Base-by-base conservation (phyloP, 441 rosid genomes). In the Manihot esculenta region DNA sequence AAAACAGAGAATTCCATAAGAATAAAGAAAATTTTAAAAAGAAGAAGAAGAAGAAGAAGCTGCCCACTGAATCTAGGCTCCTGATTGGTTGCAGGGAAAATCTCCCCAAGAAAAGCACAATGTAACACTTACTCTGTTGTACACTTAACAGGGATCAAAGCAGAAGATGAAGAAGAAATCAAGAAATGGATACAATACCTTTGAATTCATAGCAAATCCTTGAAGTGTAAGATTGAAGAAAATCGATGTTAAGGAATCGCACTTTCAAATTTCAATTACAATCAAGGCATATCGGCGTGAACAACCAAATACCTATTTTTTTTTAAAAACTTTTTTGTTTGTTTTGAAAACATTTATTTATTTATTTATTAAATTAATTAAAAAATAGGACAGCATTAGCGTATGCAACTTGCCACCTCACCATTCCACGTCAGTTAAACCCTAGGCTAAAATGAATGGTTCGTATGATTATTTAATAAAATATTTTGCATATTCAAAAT, bases 331-430 rank as follows among this genome's bases (percentile, higher is more conserved):
- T n/a, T n/a, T n/a, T 35, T 7, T 35, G 3, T 35, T 35, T 2
- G 4, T 35, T 6, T 35, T 35, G 5, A 6, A 35, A 35, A 4
- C 3, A 35, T 35, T 35, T 35, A 35, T 35, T 35, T 35, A 35
- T 35, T 35, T 35, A 35, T 2, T 2, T 1, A 30, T 35, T 35
- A 35, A 35, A n/a, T n/a, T n/a, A n/a, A n/a, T n/a, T n/a, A n/a
- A n/a, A n/a, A n/a, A n/a, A n/a, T n/a, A n/a, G n/a, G n/a, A n/a
- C n/a, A n/a, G n/a, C 7, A 4, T 59, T 59, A 30, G 20, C 42
- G 20, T 30, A 66, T 47, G 47, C 47, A 50, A 53, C 10, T 13
- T 66, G 58, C 69, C 23, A 50, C 69, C 11, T 66, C 69, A 66
- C 27, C 30, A 21, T 50, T 50, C 17, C 14, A 30, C 58, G 69